Conservation (phyloP, 2,329 filamentous ascomycete genomes). For the Colletotrichum musicola region DNA sequence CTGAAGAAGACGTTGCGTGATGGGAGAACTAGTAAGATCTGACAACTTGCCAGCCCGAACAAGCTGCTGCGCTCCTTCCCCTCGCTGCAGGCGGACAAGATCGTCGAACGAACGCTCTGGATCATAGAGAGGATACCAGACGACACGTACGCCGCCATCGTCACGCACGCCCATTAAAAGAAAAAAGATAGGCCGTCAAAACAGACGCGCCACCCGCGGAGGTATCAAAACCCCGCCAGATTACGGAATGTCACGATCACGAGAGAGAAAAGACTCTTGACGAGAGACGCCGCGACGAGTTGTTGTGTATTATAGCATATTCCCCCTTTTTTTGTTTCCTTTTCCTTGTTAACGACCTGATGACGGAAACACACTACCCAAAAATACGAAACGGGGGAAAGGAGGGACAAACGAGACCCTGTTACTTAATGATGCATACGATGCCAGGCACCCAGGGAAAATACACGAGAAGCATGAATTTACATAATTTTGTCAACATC, state of each 20-base stretch:
- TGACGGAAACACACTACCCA: slow-evolving; percentile 3
- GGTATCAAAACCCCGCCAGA: no score
- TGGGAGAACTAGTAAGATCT: neutral
- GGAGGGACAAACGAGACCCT: neutral
- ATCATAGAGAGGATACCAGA: slow-evolving; percentile 92
- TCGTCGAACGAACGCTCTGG: slow-evolving; percentile 86
- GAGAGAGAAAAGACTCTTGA: no score
- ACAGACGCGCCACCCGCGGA: no score
- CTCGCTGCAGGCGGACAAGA: slow-evolving; percentile 82
- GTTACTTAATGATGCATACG: neutral
- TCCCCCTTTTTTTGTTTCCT: neutral
- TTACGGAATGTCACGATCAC: no score
- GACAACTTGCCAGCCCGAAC: slow-evolving; percentile 76
- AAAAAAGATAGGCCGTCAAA: no score
- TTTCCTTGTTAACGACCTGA: slow-evolving; percentile 9
- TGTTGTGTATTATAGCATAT: neutral
- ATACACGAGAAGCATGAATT: no score
- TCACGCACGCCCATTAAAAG: slow-evolving; percentile 76
- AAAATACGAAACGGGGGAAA: neutral
- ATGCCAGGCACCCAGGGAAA: neutral
- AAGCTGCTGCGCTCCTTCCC: slow-evolving; percentile 92
- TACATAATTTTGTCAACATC: no score
- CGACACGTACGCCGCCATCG: slow-evolving; percentile 90
- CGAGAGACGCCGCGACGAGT: no score
- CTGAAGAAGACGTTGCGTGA: neutral